A percentile compares a stretch with the other conserved stretches of the same genome.
phyloP scores from a whole-genome alignment of 1,284 basidiomycete species.

The Boletus semigastroideus region DNA sequence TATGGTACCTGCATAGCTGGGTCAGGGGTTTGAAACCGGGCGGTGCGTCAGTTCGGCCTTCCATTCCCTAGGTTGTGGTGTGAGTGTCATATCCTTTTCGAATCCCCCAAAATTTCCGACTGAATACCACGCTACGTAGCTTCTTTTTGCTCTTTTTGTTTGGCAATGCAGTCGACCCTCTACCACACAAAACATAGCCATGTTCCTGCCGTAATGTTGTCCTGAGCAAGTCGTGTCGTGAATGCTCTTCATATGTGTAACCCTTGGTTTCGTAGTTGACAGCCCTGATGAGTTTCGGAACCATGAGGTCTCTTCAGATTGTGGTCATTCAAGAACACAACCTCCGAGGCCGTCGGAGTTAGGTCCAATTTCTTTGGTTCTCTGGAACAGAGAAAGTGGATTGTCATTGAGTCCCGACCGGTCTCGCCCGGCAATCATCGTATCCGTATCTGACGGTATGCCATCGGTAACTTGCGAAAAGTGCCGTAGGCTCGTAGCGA shows the following conservation, averaged over 20 bases:
- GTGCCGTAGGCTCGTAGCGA: slow-evolving; percentile 20
- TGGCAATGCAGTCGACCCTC: slow-evolving; percentile 1
- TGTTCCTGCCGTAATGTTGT: slow-evolving; percentile 20
- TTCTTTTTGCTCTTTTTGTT: slow-evolving; percentile 5
- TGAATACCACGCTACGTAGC: slow-evolving; percentile 2
- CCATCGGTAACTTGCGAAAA: slow-evolving; percentile 15
- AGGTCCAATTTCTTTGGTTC: neutral
- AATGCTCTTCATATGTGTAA: slow-evolving; percentile 9
- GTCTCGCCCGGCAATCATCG: slow-evolving; percentile 4
- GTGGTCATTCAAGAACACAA: neutral
- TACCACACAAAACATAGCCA: slow-evolving; percentile 19
- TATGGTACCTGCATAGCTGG: slow-evolving; percentile 56
- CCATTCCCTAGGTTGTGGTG: slow-evolving; percentile 1
- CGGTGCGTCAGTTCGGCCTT: neutral
- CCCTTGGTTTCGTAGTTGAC: slow-evolving; percentile 4
- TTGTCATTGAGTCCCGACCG: neutral
- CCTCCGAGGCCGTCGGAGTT: neutral
- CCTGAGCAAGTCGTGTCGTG: slow-evolving; percentile 16
- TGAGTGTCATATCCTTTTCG: slow-evolving; percentile 7
- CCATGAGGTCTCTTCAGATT: neutral
- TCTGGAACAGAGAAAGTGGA: neutral
- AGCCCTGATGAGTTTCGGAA: slow-evolving; percentile 9
- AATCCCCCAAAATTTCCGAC: slow-evolving; percentile 3
- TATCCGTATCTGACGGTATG: neutral
- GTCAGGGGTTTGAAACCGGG: neutral